phyloP scores from a whole-genome alignment of 2,329 filamentous ascomycete genomes.

The Drechslera avenae region DNA sequence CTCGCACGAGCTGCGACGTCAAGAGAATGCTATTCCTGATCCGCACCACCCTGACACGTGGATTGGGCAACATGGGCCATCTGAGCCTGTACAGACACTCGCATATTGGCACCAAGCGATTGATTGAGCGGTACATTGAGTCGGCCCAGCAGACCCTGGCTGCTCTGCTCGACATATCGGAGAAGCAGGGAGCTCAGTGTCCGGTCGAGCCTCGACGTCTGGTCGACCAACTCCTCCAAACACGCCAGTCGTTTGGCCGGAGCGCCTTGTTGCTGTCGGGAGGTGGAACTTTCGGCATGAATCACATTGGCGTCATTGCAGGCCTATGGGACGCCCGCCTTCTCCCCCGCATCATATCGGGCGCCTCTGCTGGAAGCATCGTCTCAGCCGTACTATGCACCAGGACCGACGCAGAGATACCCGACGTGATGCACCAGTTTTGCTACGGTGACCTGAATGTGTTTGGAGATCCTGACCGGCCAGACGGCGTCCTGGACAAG shows the following conservation, averaged over 20 bases:
- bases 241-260: constrained; percentile 81
- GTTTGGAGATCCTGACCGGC: constrained; percentile 68
- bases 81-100: constrained; percentile 81
- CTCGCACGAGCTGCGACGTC: constrained; percentile 72
- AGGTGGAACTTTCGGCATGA: constrained; percentile 89
- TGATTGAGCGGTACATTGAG: constrained; percentile 87
- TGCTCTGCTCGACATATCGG: constrained; percentile 68
- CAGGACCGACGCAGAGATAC: constrained; percentile 78
- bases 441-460: constrained; percentile 81
- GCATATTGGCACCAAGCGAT: constrained; percentile 80
- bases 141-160: constrained; percentile 77
- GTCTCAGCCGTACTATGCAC: constrained; percentile 81
- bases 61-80: constrained; percentile 85
- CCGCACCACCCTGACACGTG: constrained; percentile 77
- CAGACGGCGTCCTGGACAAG: constrained; percentile 70
- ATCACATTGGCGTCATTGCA: constrained; percentile 86
- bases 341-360: constrained; percentile 84
- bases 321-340: constrained; percentile 75
- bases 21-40: constrained; percentile 79
- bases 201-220: constrained; percentile 64
- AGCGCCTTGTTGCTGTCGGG: constrained; percentile 83
- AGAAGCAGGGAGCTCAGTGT: constrained; percentile 53
- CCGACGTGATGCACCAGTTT: constrained; percentile 69
- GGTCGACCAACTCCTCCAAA: constrained; percentile 71
- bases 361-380: constrained; percentile 85